Base-by-base conservation (phyloP, 148 eudicot genomes). In the Diospyros lotus region DNA sequence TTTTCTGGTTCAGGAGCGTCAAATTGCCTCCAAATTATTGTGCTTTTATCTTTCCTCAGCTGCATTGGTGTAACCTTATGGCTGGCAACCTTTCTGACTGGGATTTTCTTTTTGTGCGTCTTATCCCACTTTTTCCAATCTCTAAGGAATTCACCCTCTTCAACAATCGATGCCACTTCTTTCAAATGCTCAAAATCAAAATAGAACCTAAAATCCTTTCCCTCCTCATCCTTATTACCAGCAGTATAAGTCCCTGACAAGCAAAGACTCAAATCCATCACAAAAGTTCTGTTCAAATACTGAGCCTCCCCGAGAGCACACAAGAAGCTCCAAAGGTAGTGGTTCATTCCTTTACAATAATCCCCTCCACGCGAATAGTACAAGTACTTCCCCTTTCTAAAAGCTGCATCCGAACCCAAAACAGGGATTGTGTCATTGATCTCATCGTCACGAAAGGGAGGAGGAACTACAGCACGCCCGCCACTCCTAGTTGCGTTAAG, bases 321-420 rank as follows among this genome's bases (percentile, higher is more conserved):
- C 87, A 95, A 82, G 75, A 95, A 86, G 79, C 98, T 90, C 98
- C 98, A 95, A 50, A 92, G 78, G 75, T 82, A 89, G 45, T 95
- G 98, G 75, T 95, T 95, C 98, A 95, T 95, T 45, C 89, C 92
- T 81, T 95, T 94, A 76, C 98, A 92, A 61, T 92, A 88, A 83
- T 95, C 98, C 15, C 98, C 98, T 40, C 98, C 98, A 1, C 97
- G 91, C 0, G 98, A 90, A 80, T 95, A 95, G 51, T 95, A 95
- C 89, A 95, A 80, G 80, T 92, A 95, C 79, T 72, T 92, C 18
- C 98, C 92, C 10, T 75, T 84, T 73, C 89, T 85, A 69, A 95
- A 92, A 7, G 70, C 82, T 0, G 84, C 43, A 76, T 87, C 92
- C 0, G 92, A 92, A 13, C 81, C 84, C 52, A 95, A 85, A 17